Conservation (phyloP, 73 alveolate species). For the Urostyla sp. region DNA sequence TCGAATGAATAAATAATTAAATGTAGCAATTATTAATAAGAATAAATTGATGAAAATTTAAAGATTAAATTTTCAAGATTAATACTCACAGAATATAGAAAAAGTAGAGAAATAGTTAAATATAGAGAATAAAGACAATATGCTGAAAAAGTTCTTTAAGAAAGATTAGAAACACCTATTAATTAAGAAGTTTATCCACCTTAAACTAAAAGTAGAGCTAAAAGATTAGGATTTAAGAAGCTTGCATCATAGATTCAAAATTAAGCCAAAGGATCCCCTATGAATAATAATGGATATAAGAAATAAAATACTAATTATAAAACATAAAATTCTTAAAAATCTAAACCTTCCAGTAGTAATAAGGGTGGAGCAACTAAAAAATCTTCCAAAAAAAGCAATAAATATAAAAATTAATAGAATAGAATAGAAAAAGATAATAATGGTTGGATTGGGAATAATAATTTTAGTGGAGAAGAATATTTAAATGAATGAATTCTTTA, state of each 20-base stretch:
- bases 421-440: not conserved
- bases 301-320: too few relatives aligned
- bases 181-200: too few relatives aligned
- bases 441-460: too few relatives aligned
- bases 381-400: not conserved
- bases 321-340: too few relatives aligned
- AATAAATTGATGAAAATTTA: conserved; percentile 4
- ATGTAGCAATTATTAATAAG: not conserved
- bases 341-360: conserved; percentile 17
- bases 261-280: too few relatives aligned
- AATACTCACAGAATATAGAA: conserved; percentile 27
- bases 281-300: too few relatives aligned
- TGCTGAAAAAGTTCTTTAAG: not conserved
- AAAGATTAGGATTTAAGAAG: too few relatives aligned
- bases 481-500: too few relatives aligned
- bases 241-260: too few relatives aligned
- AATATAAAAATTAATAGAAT: not conserved
- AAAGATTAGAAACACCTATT: not conserved
- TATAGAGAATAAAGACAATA: not conserved
- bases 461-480: too few relatives aligned
- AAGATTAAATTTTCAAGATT: conserved; percentile 1
- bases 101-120: conserved; percentile 38
- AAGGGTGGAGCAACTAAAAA: not conserved
- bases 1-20: not conserved
- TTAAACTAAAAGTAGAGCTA: too few relatives aligned